A percentile compares a stretch with the other conserved stretches of the same genome.
phyloP scores from a whole-genome alignment of 306 rosid genomes.

The Gastrolobium bilobum region DNA sequence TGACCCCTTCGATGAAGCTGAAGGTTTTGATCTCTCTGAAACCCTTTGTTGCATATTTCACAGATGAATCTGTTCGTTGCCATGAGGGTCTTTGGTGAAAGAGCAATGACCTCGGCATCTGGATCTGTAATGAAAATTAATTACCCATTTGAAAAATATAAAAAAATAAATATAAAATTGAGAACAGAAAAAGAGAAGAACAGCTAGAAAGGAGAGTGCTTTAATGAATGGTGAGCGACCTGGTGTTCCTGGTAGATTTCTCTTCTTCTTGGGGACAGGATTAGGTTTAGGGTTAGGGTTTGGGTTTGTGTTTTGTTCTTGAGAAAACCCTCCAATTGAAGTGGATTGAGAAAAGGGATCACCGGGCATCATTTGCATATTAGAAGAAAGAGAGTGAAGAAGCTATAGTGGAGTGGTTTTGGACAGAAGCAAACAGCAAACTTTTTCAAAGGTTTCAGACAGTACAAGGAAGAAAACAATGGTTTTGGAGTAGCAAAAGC shows the following conservation, averaged over 20 bases:
- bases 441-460: conserved; percentile 60
- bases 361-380: conserved; percentile 67
- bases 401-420: conserved; percentile 34
- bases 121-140: conserved; percentile 65
- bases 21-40: conserved; percentile 95
- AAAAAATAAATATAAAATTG: neutral
- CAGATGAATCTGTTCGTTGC: conserved; percentile 91
- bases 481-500: conserved; percentile 56
- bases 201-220: neutral
- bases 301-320: conserved; percentile 73
- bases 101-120: conserved; percentile 93
- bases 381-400: conserved; percentile 14
- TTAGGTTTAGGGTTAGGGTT: conserved; percentile 65
- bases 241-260: conserved; percentile 96
- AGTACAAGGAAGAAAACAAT: conserved; percentile 66
- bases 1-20: conserved; percentile 96
- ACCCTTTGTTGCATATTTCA: conserved; percentile 97
- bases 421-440: conserved; percentile 55
- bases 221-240: conserved; percentile 45
- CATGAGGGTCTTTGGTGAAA: conserved; percentile 94
- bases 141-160: neutral
- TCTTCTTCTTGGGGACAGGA: conserved; percentile 72
- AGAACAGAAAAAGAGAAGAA: neutral
- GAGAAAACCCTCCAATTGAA: conserved; percentile 62
- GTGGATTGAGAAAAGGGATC: conserved; percentile 77